Percentiles rank a stretch among this genome's conserved stretches.
Conservation (phyloP, 768 basidiomycete species). For the Cyclocybe cylindracea region DNA sequence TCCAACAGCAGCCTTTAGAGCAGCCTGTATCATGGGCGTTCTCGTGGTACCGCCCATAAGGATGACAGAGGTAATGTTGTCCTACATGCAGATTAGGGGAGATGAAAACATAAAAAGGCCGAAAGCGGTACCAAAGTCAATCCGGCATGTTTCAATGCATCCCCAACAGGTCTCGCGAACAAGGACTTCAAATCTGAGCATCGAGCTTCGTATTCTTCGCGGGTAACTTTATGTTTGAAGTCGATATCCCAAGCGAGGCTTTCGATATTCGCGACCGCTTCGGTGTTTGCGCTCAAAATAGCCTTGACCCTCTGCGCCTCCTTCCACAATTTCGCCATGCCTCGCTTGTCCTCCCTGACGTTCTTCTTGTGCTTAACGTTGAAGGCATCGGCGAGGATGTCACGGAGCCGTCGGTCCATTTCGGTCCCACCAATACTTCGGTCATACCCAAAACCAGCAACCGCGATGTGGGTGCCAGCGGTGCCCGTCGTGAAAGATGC, state of each 20-base stretch:
- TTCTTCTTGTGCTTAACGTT: conserved; percentile 68
- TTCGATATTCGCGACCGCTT: conserved; percentile 82
- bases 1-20: conserved; percentile 76
- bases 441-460: conserved; percentile 84
- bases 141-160: conserved; percentile 68
- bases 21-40: conserved; percentile 88
- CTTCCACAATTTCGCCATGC: conserved; percentile 93
- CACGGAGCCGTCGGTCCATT: conserved; percentile 80
- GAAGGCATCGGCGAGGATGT: conserved; percentile 78
- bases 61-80: conserved; percentile 84
- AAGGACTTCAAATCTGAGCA: conserved; percentile 64
- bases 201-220: conserved; percentile 76
- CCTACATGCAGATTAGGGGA: conserved; percentile 39
- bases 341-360: conserved; percentile 73
- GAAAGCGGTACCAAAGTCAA: conserved; percentile 57
- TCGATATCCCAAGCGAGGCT: conserved; percentile 90
- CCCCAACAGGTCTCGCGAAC: conserved; percentile 72
- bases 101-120: neutral
- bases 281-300: conserved; percentile 90
- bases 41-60: conserved; percentile 90
- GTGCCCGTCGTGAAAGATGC: conserved; percentile 62
- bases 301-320: conserved; percentile 91
- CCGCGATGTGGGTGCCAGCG: conserved; percentile 68
- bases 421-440: conserved; percentile 77
- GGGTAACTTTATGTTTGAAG: conserved; percentile 76